Percentiles rank a stretch among this genome's conserved stretches.
Conservation (phyloP, 495 filamentous ascomycete species). For the Penicillium taxi region DNA sequence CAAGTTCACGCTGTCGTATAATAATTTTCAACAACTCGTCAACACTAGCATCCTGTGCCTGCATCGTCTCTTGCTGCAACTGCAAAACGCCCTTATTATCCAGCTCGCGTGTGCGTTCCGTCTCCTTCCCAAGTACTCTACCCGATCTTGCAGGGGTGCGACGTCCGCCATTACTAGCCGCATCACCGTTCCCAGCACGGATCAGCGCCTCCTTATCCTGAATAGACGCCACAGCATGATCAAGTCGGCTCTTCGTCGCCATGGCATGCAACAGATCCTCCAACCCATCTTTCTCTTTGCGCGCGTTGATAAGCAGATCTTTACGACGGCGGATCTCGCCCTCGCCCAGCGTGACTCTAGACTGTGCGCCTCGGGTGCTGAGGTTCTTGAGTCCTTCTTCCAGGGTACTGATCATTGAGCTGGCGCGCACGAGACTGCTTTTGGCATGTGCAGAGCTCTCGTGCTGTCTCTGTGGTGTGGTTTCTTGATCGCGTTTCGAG, state of each 20-base stretch:
- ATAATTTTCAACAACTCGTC: constrained; percentile 70
- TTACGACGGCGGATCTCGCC: constrained; percentile 78
- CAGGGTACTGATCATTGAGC: constrained; percentile 55
- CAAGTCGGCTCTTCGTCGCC: constrained; percentile 47
- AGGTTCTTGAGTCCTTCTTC: constrained; percentile 60
- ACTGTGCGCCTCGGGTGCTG: constrained; percentile 8
- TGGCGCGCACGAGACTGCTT: constrained; percentile 67
- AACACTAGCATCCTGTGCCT: constrained; percentile 77
- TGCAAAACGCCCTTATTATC: constrained; percentile 86
- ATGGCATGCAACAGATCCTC: constrained; percentile 73
- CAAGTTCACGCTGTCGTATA: constrained; percentile 75
- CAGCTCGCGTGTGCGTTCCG: constrained; percentile 74
- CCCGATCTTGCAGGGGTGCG: constrained; percentile 37
- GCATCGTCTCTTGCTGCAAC: constrained; percentile 75
- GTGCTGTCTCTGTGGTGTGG: constrained; percentile 56
- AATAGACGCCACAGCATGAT: constrained; percentile 40
- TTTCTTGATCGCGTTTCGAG: constrained; percentile 66
- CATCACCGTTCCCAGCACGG: constrained; percentile 11
- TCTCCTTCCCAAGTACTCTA: constrained; percentile 81
- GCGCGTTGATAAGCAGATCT: constrained; percentile 68
- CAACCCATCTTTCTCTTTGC: constrained; percentile 78
- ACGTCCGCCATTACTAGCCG: constrained; percentile 6
- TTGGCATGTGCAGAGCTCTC: constrained; percentile 80
- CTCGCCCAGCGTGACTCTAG: constrained; percentile 49
- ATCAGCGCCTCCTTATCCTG: constrained; percentile 52